These are phyloP conservation scores for Boletus reticuloceps DNA, from an alignment of 768 basidiomycete genomes.

Conservation along the genomic window DNA sequence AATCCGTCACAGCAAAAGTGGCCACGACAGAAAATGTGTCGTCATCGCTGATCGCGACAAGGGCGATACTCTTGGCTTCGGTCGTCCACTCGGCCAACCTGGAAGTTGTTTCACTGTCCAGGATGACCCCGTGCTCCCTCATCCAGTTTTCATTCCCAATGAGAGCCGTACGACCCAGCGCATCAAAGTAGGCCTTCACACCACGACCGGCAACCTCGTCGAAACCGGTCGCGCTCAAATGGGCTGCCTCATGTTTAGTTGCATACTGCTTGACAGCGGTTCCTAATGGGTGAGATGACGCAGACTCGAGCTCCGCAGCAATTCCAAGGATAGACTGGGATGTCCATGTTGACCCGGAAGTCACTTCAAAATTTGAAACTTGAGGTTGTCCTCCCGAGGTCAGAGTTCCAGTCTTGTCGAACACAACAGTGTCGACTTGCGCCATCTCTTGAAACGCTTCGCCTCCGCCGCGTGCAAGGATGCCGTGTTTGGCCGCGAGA, in stretches of 20 bases:
- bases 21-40: slow-evolving; percentile 40
- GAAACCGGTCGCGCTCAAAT: slow-evolving; percentile 35
- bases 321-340: slow-evolving; percentile 46
- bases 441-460: slow-evolving; percentile 85
- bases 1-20: slow-evolving; percentile 64
- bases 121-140: slow-evolving; percentile 40
- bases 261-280: slow-evolving; percentile 55
- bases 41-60: slow-evolving; percentile 48
- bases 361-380: slow-evolving; percentile 52
- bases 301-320: slow-evolving; percentile 52
- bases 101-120: slow-evolving; percentile 31
- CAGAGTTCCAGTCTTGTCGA: slow-evolving; percentile 88
- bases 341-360: slow-evolving; percentile 25
- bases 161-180: slow-evolving; percentile 43
- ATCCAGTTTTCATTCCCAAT: slow-evolving; percentile 74
- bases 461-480: slow-evolving; percentile 83
- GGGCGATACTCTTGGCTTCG: slow-evolving; percentile 68
- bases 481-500: slow-evolving; percentile 73
- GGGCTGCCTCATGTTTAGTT: slow-evolving; percentile 28
- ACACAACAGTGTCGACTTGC: slow-evolving; percentile 66
- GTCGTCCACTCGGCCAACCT: slow-evolving; percentile 53
- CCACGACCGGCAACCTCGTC: slow-evolving; percentile 71
- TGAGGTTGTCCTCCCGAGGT: slow-evolving; percentile 63
- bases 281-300: slow-evolving; percentile 65
- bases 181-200: slow-evolving; percentile 47